Conservation (phyloP, 2,329 filamentous ascomycete genomes). For the Emmonsiellopsis sp. region DNA sequence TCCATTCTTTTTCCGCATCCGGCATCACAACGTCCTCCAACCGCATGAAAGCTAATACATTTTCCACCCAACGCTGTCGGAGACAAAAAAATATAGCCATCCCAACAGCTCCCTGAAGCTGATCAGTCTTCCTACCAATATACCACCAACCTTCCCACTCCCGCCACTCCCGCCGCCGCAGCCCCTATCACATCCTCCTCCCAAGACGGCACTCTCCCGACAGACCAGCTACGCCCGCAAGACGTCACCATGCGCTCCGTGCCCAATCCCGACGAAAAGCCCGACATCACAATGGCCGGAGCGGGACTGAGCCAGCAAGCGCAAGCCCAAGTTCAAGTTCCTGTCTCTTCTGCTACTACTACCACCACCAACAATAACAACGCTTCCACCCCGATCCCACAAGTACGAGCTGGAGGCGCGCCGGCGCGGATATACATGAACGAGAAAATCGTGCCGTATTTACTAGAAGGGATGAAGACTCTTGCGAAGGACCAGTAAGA, state of each 20-base stretch:
- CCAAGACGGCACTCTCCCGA: neutral
- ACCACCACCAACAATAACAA: neutral
- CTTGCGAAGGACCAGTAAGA: slow-evolving; percentile 63
- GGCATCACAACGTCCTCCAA: too few relatives aligned
- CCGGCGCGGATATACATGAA: slow-evolving; percentile 64
- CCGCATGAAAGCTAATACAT: neutral
- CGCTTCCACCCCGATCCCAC: slow-evolving; percentile 3
- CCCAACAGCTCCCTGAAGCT: neutral
- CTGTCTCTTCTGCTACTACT: neutral
- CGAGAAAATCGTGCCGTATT: slow-evolving; percentile 55
- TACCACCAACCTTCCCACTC: neutral
- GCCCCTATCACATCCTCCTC: neutral
- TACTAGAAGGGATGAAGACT: slow-evolving; percentile 67
- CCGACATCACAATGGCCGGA: slow-evolving; percentile 10
- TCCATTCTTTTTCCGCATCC: neutral
- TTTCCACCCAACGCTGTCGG: neutral
- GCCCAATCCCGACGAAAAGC: slow-evolving; percentile 6
- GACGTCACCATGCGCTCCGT: neutral
- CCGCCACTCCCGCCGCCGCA: neutral
- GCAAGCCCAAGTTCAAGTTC: neutral
- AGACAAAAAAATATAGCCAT: neutral
- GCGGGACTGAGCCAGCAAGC: neutral
- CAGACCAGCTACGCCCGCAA: too few relatives aligned
- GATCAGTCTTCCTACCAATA: slow-evolving; percentile 39
- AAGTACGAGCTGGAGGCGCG: slow-evolving; percentile 55